These are phyloP conservation scores for Acanthochlamys bracteata DNA, from an alignment of 106 monocot species.

Conservation along the genomic window DNA sequence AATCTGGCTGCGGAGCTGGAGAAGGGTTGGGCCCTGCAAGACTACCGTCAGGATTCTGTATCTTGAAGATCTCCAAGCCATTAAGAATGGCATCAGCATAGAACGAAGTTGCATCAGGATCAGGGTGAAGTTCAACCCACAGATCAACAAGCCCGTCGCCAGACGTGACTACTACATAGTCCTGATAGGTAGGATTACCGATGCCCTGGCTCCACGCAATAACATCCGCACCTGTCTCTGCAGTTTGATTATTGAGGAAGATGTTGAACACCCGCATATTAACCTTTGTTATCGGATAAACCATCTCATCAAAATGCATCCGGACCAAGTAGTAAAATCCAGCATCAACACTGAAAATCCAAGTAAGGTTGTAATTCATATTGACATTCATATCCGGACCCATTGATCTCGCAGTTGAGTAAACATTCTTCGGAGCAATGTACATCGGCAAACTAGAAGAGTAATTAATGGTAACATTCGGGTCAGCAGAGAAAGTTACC, in stretches of 20 bases:
- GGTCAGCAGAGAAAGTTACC: constrained; percentile 36
- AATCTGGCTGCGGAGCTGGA: not conserved
- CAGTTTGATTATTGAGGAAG: constrained; percentile 52
- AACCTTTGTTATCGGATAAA: constrained; percentile 31
- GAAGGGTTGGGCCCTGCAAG: constrained; percentile 50
- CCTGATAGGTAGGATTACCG: constrained; percentile 26
- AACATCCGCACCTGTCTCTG: constrained; percentile 26
- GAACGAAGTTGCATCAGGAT: constrained; percentile 11
- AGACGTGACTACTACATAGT: constrained; percentile 27
- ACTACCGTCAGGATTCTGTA: constrained; percentile 18
- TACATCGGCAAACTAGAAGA: constrained; percentile 15
- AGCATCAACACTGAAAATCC: constrained; percentile 50
- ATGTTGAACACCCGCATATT: constrained; percentile 46
- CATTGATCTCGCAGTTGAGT: constrained; percentile 68
- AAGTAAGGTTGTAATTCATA: constrained; percentile 64
- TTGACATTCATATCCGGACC: constrained; percentile 28
- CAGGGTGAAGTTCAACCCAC: constrained; percentile 46
- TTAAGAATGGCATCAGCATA: constrained; percentile 48
- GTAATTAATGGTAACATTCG: constrained; percentile 50
- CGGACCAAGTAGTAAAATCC: constrained; percentile 62
- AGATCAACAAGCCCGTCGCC: constrained; percentile 35
- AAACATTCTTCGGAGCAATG: constrained; percentile 56
- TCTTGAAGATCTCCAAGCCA: constrained; percentile 59
- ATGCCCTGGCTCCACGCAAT: constrained; percentile 33
- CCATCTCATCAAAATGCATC: constrained; percentile 77